Conservation (phyloP, 179 eudicot genomes). For the Heliamphora pulchella region DNA sequence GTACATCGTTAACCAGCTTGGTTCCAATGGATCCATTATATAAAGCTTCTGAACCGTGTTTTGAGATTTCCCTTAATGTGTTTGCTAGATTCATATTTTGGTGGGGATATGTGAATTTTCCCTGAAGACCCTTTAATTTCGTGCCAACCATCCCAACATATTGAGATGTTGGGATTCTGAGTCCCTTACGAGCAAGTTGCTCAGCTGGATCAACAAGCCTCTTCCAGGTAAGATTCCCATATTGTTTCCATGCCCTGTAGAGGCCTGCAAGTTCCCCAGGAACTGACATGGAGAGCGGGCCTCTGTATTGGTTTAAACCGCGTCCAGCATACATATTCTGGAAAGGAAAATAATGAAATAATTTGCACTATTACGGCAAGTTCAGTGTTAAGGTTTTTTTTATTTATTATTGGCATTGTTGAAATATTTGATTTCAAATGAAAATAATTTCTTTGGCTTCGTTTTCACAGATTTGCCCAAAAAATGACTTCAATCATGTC, state of each 20-base stretch:
- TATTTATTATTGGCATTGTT: too few relatives aligned
- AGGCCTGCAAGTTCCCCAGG: slow-evolving; percentile 38
- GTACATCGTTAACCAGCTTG: slow-evolving; percentile 26
- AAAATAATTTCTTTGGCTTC: too few relatives aligned
- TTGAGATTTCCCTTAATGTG: slow-evolving; percentile 20
- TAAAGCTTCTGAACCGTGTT: slow-evolving; percentile 21
- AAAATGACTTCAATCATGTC: too few relatives aligned
- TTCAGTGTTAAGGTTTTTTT: too few relatives aligned
- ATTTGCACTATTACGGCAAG: neutral
- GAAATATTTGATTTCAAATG: too few relatives aligned
- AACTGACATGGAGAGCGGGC: slow-evolving; percentile 34
- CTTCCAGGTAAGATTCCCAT: slow-evolving; percentile 33
- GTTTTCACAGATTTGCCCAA: too few relatives aligned
- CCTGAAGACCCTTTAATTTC: slow-evolving; percentile 22
- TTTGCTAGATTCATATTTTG: slow-evolving; percentile 25
- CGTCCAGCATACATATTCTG: slow-evolving; percentile 31
- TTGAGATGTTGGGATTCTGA: slow-evolving; percentile 28
- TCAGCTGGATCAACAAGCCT: slow-evolving; percentile 33
- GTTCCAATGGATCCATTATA: slow-evolving; percentile 35
- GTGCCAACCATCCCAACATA: slow-evolving; percentile 24
- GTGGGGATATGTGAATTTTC: slow-evolving; percentile 23
- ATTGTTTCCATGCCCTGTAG: slow-evolving; percentile 26
- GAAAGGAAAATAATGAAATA: neutral
- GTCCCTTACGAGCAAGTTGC: slow-evolving; percentile 26
- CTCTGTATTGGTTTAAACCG: slow-evolving; percentile 15